A percentile compares a stretch with the other conserved stretches of the same genome.
These are phyloP conservation scores for Monoraphidium neglectum DNA, from an alignment of 139 green algal genomes.

Conservation along the genomic window DNA sequence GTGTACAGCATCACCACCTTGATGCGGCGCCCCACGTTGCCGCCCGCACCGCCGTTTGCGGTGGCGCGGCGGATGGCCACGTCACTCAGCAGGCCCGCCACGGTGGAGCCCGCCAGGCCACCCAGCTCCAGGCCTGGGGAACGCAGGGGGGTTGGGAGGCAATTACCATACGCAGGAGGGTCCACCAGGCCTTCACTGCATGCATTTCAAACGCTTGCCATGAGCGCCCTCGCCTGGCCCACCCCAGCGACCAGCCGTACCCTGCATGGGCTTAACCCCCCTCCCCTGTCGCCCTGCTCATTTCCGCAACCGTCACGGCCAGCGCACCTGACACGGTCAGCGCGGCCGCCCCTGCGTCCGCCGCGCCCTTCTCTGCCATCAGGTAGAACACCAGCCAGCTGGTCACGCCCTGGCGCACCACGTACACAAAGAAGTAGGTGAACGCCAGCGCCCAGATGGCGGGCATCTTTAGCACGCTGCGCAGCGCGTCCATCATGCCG, in stretches of 20 bases:
- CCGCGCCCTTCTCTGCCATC: constrained; percentile 70
- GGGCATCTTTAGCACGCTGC: constrained; percentile 48
- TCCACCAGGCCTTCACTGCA: no score
- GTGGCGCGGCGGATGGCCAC: constrained; percentile 49
- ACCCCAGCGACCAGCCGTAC: no score
- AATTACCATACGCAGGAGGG: no score
- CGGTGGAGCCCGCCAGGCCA: constrained; percentile 73
- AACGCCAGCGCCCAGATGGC: constrained; percentile 60
- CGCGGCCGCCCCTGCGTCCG: constrained; percentile 60
- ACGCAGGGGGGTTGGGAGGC: constrained; percentile 47
- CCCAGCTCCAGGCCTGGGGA: constrained; percentile 79
- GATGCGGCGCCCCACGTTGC: constrained; percentile 79
- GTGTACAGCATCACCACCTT: constrained; percentile 87
- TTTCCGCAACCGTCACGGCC: no score
- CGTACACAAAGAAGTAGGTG: constrained; percentile 82
- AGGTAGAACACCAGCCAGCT: constrained; percentile 80
- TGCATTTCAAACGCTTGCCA: no score
- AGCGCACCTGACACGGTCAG: constrained; percentile 62
- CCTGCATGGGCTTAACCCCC: no score
- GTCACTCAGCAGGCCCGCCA: constrained; percentile 73
- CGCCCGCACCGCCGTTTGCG: constrained; percentile 30
- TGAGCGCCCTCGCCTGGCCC: no score
- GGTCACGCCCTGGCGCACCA: constrained; percentile 68
- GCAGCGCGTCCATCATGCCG: constrained; percentile 66
- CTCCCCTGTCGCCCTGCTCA: no score